Percentiles rank a stretch among this genome's conserved stretches.
These are phyloP conservation scores for Ogataea pignaliae DNA, from an alignment of 805 yeast species.

Conservation along the genomic window DNA sequence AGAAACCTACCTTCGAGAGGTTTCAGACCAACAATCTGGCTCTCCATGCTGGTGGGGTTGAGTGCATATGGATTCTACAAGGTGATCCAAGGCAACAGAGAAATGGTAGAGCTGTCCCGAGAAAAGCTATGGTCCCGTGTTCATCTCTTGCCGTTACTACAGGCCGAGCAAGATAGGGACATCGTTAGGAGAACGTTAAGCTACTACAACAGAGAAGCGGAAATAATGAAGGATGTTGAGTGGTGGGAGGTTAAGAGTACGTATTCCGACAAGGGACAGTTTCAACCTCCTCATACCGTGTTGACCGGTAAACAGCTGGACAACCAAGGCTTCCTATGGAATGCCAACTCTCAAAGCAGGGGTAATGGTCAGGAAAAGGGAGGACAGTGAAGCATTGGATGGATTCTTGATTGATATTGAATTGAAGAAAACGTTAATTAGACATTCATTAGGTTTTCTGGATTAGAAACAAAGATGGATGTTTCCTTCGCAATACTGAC, in stretches of 20 bases:
- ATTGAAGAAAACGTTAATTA: too few relatives aligned
- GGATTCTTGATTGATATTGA: too few relatives aligned
- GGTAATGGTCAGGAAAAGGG: constrained; percentile 8
- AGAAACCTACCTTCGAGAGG: constrained; percentile 83
- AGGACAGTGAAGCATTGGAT: not conserved
- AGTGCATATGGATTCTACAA: constrained; percentile 71
- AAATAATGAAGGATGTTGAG: constrained; percentile 56
- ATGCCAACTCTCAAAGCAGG: constrained; percentile 31
- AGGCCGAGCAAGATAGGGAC: constrained; percentile 82
- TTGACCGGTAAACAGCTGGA: constrained; percentile 33
- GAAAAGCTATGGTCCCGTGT: constrained; percentile 78
- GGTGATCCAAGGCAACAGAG: constrained; percentile 63
- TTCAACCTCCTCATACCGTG: constrained; percentile 35
- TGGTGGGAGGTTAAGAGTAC: constrained; percentile 55
- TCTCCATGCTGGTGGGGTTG: constrained; percentile 58
- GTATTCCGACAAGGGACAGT: constrained; percentile 30
- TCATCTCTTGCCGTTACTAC: constrained; percentile 63
- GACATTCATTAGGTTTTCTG: too few relatives aligned
- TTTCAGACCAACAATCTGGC: constrained; percentile 70
- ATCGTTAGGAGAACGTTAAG: constrained; percentile 65
- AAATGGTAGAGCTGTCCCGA: constrained; percentile 67
- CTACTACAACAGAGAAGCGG: constrained; percentile 64
- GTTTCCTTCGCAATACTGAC: too few relatives aligned
- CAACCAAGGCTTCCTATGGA: constrained; percentile 23
- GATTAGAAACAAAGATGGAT: too few relatives aligned